Base-by-base conservation (phyloP, 2,329 filamentous ascomycete species). In the Pseudogymnoascus sp. region DNA sequence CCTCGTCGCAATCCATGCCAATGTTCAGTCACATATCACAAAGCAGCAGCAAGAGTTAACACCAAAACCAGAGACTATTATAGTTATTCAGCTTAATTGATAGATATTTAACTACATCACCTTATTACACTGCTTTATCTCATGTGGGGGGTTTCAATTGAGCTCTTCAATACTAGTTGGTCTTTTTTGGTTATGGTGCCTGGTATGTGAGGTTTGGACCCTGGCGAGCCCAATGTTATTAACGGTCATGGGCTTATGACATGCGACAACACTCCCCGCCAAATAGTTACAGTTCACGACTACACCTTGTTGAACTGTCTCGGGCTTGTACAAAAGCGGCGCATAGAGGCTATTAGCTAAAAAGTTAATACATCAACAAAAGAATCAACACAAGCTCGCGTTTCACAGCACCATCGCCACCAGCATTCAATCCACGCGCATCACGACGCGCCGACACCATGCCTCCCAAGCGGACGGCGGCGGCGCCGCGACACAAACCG, bases 401-500 rank as follows among this genome's bases (percentile, higher is more conserved):
- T 23, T 42, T 25, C 5, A 31, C 33, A 60, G 25, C 59, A 38
- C 14, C 33, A 38, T 25, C 35, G 35, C n/a, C 35, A 12, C 59
- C 35, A 16, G 38, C 10, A 56, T 56, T 33, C 5, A 60, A 60
- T 12, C 59, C 40, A 25, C 33, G 38, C 59, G 59, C 59, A 42
- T 42, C 59, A 38, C 35, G 35, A 42, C 59, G 35, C 59, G 38
- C 59, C 59, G 18, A 25, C 33, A 42, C 18, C 12, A 60, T 60
- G 59, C 59, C 59, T n/a, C 59, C 35, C 40, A 60, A 60, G 28
- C 35, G 59, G 5, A 31, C 59, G 35, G 65, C 63, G 60, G 63
- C 67, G 12, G 62, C 63, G 61, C 63, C 63, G 18, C 68, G 68
- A 66, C 69, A 71, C 62, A 71, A 70, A 63, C 66, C 66, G 31